Evolutionary conservation across 1,284 basidiomycete genomes (phyloP).

Genomic region (Rhodotorula sp.): DNA sequence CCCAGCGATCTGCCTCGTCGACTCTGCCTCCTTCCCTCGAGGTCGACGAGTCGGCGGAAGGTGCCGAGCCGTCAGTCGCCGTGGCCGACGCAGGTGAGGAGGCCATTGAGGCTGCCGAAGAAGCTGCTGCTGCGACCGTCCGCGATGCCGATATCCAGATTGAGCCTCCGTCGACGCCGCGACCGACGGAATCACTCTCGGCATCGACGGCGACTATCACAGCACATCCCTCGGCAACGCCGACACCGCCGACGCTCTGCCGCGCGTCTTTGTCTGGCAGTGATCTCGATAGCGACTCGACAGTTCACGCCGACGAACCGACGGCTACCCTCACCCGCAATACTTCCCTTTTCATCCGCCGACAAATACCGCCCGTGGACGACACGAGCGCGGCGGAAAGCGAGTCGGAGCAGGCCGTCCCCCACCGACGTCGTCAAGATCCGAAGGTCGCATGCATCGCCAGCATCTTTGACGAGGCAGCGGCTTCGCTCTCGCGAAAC

Average conservation of each 20-base stretch:
- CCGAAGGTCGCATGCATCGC: conserved; percentile 13
- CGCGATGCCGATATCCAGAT: neutral
- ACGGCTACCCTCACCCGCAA: neutral
- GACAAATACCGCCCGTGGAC: conserved; percentile 12
- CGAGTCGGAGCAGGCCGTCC: conserved; percentile 38
- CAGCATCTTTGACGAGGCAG: conserved; percentile 3
- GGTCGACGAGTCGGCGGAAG: conserved; percentile 39
- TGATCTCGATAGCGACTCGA: conserved; percentile 73
- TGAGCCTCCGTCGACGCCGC: neutral
- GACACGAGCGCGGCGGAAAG: conserved; percentile 50
- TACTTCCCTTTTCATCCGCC: conserved; percentile 25
- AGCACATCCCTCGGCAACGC: neutral
- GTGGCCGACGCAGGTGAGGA: neutral
- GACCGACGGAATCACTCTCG: neutral
- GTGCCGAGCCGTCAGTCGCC: neutral
- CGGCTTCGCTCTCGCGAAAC: neutral
- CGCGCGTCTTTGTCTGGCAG: conserved; percentile 3
- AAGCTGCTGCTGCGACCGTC: neutral
- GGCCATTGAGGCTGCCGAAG: neutral
- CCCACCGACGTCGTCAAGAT: neutral
- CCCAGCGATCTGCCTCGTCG: conserved; percentile 40
- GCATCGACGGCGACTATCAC: neutral
- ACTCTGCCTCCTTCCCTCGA: conserved; percentile 46
- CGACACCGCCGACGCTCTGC: neutral
- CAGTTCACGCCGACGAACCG: conserved; percentile 67